These are phyloP conservation scores for Euptelea pleiosperma DNA, from an alignment of 164 flowering plant species.

Conservation along the genomic window DNA sequence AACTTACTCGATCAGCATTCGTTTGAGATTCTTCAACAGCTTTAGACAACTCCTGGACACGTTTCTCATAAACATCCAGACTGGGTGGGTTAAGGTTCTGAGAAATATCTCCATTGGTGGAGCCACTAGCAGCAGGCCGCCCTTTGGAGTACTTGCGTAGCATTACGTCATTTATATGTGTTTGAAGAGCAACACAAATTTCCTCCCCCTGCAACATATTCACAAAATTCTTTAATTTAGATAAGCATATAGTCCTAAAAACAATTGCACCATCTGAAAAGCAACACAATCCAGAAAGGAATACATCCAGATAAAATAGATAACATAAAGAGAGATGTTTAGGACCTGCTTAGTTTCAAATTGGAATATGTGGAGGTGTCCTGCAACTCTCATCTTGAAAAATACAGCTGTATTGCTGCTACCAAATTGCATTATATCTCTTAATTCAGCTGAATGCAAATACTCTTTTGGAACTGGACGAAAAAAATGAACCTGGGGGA, in stretches of 20 bases:
- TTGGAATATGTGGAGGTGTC: slow-evolving; percentile 96
- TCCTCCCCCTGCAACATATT: slow-evolving; percentile 82
- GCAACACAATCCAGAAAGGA: neutral
- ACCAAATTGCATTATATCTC: slow-evolving; percentile 99
- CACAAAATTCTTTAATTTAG: neutral
- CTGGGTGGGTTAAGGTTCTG: slow-evolving; percentile 42
- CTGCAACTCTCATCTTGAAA: slow-evolving; percentile 99
- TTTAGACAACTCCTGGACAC: slow-evolving; percentile 70
- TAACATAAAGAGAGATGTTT: slow-evolving; percentile 4
- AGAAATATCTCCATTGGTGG: slow-evolving; percentile 64
- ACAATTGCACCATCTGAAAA: neutral
- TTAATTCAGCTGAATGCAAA: slow-evolving; percentile 94
- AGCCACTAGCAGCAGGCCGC: slow-evolving; percentile 57
- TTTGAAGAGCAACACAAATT: slow-evolving; percentile 98
- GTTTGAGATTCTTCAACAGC: slow-evolving; percentile 75
- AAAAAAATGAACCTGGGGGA: slow-evolving; percentile 89
- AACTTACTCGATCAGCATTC: slow-evolving; percentile 60
- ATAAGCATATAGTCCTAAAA: neutral
- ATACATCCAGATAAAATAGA: neutral
- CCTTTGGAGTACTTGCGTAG: slow-evolving; percentile 94
- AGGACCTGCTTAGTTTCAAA: slow-evolving; percentile 99
- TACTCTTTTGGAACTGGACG: slow-evolving; percentile 99
- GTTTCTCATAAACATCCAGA: slow-evolving; percentile 70
- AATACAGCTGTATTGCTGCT: slow-evolving; percentile 99
- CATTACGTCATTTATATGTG: slow-evolving; percentile 99